Evolutionary conservation across 305 asterid species (phyloP), one percentile per base, ranked within the genome.

Genomic region (Fraxinus platypoda): DNA sequence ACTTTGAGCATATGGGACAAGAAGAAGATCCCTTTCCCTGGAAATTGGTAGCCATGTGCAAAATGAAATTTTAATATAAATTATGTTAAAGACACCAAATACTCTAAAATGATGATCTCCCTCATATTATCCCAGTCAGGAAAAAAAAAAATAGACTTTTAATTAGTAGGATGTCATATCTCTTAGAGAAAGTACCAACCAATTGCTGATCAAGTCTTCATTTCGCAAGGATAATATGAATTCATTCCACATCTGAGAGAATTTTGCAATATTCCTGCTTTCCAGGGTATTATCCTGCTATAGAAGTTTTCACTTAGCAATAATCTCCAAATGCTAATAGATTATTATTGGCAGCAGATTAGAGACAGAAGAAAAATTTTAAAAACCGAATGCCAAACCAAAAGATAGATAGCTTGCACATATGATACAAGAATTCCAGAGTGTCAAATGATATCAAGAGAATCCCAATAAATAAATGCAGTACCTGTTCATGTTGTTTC

Each of bases 211-310:
- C 87, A 95, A 88, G 86, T 97, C 99, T 90, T 97, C 99, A 88
- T 89, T 89, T 87, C 99, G 91, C 90, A 97, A 76, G 38, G 99
- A 97, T 84, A 91, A 84, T 84, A 97, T 94, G 90, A 97, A 97
- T 88, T 95, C 99, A 86, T 97, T 97, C 99, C 99, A 97, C 93
- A 95, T 91, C 90, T 95, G 99, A 82, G 98, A 95, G 91, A 97
- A 97, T 91, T 93, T 97, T 1, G 98, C 98, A 31, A 93, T 92
- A 85, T 91, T 95, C 85, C 85, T 92, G 83, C 94, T 87, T 85
- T 90, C 97, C 91, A 88, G 80, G 4, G 92, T 66, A 81, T 86
- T 90, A 86, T 89, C 97, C 98, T 97, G 92, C 78, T 82, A 88
- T 74, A 83, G 85, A 26, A 76, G 68, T 72, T 84, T 76, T 62